Base-by-base conservation (phyloP, 345 rosid genomes). In the Gossypium rotundifolium region DNA sequence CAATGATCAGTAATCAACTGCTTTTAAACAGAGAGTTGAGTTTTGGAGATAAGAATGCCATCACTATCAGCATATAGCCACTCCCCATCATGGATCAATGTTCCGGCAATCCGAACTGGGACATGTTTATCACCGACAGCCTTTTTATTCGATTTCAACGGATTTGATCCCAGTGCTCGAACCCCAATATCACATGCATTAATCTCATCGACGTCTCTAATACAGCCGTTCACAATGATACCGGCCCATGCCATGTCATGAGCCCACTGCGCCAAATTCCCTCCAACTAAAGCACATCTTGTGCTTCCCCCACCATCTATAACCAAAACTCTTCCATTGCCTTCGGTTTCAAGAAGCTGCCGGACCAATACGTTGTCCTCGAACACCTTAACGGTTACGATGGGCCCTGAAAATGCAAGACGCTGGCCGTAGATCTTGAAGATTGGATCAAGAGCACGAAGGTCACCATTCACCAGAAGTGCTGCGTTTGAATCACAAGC, bases 51-150 rank as follows among this genome's bases (percentile, higher is more conserved):
- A 17, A 94, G 84, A 77, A 88, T 46, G 61, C 97, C 97, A 78
- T 94, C 98, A 12, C 84, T 85, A 73, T 94, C 97, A 53, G 95
- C 97, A 77, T 88, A 92, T 71, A 94, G 60, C 97, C 97, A 92
- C 66, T 94, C 97, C 40, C 93, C 95, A 1, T 92, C 89, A 11
- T 71, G 86, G 54, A 91, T 82, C 72, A 85, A 72, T n/a, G 87
- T 83, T 42, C 97, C 97, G 12, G 79, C 97, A 33, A 94, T 77
- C 61, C 82, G 74, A 57, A 91, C 84, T 0, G 84, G 74, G 22
- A 85, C 88, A 74, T 87, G 86, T 84, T 83, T 92, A 74, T 92
- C 97, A 13, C 98, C 97, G 10, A 82, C 78, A 17, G 93, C 97
- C 70, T 85, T 90, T 81, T 90, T 94, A 77, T 75, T 80, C 9